These are phyloP conservation scores for Bolboschoenoplectus hybrid DNA, from an alignment of 202 grass and related monocot genomes.

Conservation along the genomic window DNA sequence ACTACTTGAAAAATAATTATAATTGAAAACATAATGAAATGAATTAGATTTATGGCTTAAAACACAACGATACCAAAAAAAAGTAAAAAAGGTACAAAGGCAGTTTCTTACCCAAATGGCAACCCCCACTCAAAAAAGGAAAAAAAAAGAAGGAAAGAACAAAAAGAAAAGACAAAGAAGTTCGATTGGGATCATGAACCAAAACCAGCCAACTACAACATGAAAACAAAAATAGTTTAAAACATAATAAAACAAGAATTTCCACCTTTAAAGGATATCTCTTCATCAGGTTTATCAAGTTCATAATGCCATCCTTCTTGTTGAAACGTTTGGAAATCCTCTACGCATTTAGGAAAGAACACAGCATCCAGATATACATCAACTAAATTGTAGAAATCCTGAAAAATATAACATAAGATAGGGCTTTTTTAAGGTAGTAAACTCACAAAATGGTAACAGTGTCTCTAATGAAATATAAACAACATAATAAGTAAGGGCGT, in stretches of 20 bases:
- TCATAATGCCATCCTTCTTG: conserved; percentile 99
- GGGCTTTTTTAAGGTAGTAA: conserved; percentile 26
- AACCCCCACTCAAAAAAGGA: neutral
- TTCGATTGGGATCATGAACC: conserved; percentile 5
- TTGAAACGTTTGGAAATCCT: conserved; percentile 99
- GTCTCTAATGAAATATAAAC: neutral
- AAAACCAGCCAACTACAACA: neutral
- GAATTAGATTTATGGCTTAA: conserved; percentile 13
- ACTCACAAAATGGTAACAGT: neutral
- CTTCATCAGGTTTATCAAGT: conserved; percentile 84
- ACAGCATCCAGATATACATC: conserved; percentile 99
- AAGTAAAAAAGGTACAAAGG: neutral
- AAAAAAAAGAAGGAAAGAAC: neutral
- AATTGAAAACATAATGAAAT: conserved; percentile 13
- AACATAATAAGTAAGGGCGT: conserved; percentile 20
- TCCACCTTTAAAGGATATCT: conserved; percentile 96
- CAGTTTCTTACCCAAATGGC: neutral
- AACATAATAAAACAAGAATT: conserved; percentile 31
- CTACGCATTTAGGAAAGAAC: conserved; percentile 93
- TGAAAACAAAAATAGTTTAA: conserved; percentile 16
- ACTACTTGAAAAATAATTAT: conserved; percentile 8
- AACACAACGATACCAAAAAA: neutral
- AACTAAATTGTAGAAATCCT: conserved; percentile 99
- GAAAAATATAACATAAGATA: conserved; percentile 40
- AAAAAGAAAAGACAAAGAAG: neutral